Evolutionary conservation across 179 eudicot genomes (phyloP), one percentile per base, ranked within the genome.

Genomic region (Pouteria campechiana): DNA sequence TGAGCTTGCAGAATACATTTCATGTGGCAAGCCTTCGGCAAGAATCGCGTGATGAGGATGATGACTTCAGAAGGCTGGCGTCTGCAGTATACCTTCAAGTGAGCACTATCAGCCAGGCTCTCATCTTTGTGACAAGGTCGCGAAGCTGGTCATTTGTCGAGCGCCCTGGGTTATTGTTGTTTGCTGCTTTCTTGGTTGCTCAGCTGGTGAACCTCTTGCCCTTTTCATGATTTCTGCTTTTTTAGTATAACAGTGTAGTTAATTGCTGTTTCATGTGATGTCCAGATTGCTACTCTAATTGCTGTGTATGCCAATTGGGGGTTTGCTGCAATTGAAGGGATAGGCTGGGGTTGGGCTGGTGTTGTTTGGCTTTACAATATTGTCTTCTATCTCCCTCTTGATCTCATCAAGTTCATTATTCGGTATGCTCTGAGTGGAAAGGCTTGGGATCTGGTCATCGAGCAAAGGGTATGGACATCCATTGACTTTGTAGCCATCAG

Each of bases 281-380:
- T 48, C 47, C 70, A 85, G 95, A 66, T 85, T 50, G 96, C 96
- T 46, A 86, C 96, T 12, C 27, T 86, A 13, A 86, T 86, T 48
- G 96, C 96, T 3, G 96, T 86, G 2, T 86, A 86, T 65, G 96
- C 96, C 31, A 82, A 56, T 49, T 86, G 96, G 96, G 60, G 62
- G 31, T 86, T 86, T 56, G 93, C 96, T 47, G 93, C 93, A 17
- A 73, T 86, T 32, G 83, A 86, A 65, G 96, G 96, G 21, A 86
- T 86, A 10, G 96, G 96, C 19, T 86, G 96, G 96, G 89, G 96
- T 44, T 86, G 96, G 96, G 96, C 96, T 4, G 96, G 96, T 14
- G 96, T 86, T 18, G 74, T 86, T 25, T 86, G 96, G 96, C 77
- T 86, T 3, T 86, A 79, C 50, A 86, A 86, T 34, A 32, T 79